Conservation (phyloP, 2,329 filamentous ascomycete genomes). For the Nemania sp. region DNA sequence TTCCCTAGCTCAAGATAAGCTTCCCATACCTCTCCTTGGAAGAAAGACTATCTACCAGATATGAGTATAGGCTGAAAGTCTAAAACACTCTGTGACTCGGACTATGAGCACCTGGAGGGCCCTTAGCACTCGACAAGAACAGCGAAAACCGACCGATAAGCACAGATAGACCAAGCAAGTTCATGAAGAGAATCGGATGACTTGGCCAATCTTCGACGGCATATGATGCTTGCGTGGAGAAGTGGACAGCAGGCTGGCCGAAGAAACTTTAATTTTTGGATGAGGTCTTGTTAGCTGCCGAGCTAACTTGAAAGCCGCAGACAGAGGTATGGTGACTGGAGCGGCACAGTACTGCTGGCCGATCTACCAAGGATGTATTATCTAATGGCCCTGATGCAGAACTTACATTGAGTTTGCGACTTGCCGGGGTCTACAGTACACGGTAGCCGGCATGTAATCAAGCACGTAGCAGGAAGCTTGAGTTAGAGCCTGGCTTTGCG, state of each 20-base stretch:
- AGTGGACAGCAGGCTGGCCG: background rate
- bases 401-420: conserved; percentile 21
- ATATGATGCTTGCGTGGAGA: background rate
- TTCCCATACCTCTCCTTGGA: too few species aligned
- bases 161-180: background rate
- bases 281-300: conserved; percentile 5
- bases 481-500: conserved; percentile 1
- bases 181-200: background rate
- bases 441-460: conserved; percentile 4
- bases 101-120: background rate
- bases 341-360: background rate
- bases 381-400: conserved; percentile 1
- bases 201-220: background rate
- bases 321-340: background rate
- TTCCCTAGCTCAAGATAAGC: background rate
- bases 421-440: conserved; percentile 8
- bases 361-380: background rate
- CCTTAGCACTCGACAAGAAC: background rate
- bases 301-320: conserved; percentile 1
- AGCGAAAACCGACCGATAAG: background rate
- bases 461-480: too few species aligned
- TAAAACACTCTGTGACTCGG: background rate
- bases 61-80: too few species aligned
- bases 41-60: too few species aligned
- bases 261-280: conserved; percentile 11